Base-by-base conservation (phyloP, 257 asterid species). In the Echium plantagineum region DNA sequence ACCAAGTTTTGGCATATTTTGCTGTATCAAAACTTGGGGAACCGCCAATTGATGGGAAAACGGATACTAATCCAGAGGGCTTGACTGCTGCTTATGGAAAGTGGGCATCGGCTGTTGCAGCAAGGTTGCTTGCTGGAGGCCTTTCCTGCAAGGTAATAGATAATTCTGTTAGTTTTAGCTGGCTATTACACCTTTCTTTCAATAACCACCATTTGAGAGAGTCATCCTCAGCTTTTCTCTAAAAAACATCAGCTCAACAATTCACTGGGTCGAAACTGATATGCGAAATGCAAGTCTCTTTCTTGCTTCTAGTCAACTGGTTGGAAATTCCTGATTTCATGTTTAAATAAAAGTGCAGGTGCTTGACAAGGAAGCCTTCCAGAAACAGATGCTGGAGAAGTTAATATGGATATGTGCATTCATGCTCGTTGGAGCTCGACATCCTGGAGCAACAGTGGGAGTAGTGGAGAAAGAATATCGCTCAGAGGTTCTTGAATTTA, bases 381-480 rank as follows among this genome's bases (percentile, higher is more conserved):
- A 84, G 78, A 89, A 91, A 73, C 98, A 93, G 77, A 93, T 89
- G 96, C 79, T 93, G 32, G 97, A 93, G 82, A 93, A 93, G 72
- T 97, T 91, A 63, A 88, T 88, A 75, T 91, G 98, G 98, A 91
- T 91, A 70, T 82, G 94, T 63, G 94, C 98, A 57, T 91, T 91
- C 83, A 91, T 91, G 98, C 97, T 91, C 22, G 98, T 91, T 61
- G 98, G 98, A 72, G 95, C 94, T 63, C 95, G 96, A 57, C 97
- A 89, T 79, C 95, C 91, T 22, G 94, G 97, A 59, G 95, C 96
- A 55, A 85, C 94, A 31, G 96, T 91, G 47, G 98, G 98, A 30
- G 83, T 6, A 52, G 96, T 88, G 60, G 98, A 88, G 84, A 84
- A 86, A 72, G 94, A 82, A 52, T 74, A 82, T 69, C 84, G 90